Percentiles rank a stretch among this genome's conserved stretches.
Conservation (phyloP, 768 basidiomycete genomes). For the Amanita exitialis region DNA sequence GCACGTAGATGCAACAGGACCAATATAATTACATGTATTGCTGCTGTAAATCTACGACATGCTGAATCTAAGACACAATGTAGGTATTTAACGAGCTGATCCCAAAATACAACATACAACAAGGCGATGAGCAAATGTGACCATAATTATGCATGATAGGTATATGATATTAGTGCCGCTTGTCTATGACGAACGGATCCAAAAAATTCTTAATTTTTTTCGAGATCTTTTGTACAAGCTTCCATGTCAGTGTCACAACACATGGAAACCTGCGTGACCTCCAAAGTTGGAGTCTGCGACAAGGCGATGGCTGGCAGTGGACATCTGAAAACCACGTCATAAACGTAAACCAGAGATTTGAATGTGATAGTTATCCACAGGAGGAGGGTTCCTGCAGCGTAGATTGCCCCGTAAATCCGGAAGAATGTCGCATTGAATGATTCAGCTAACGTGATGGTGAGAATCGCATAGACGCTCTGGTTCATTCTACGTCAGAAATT, state of each 20-base stretch:
- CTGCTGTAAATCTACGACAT: too few relatives aligned
- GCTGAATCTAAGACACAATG: too few relatives aligned
- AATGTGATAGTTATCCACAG: conserved; percentile 41
- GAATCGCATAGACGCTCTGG: conserved; percentile 55
- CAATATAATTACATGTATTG: too few relatives aligned
- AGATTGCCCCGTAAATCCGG: conserved; percentile 46
- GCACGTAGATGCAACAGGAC: too few relatives aligned
- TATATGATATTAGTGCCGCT: neutral
- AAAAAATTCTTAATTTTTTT: neutral
- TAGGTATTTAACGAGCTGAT: too few relatives aligned
- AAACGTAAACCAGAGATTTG: conserved; percentile 23
- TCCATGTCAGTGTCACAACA: neutral
- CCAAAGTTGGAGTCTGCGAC: neutral
- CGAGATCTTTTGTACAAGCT: neutral
- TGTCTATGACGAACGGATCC: neutral
- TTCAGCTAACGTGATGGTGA: conserved; percentile 43
- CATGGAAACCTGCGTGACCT: neutral
- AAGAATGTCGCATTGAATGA: conserved; percentile 46
- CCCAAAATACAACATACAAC: too few relatives aligned
- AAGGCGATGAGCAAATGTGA: neutral
- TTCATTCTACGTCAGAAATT: too few relatives aligned
- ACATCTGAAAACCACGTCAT: conserved; percentile 5
- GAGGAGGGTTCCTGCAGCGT: conserved; percentile 36
- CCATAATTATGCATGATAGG: neutral
- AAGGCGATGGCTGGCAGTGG: neutral